phyloP scores from a whole-genome alignment of 192 early-diverging fungal genomes.

The Geranomyces variabilis region DNA sequence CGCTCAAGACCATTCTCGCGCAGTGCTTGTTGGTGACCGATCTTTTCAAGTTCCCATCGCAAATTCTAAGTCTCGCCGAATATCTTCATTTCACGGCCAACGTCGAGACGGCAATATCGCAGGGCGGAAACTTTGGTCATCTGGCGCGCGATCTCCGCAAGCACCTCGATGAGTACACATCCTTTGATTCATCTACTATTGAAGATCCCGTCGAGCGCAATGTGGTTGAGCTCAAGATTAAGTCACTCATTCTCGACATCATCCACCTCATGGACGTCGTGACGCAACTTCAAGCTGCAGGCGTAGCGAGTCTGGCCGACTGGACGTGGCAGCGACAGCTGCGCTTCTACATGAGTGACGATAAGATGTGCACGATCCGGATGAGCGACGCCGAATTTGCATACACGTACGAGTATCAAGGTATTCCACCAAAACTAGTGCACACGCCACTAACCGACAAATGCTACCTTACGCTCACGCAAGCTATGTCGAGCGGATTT shows the following conservation, averaged over 20 bases:
- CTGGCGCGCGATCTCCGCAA: conserved; percentile 40
- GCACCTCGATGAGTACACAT: conserved; percentile 57
- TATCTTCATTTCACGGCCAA: conserved; percentile 57
- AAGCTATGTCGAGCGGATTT: conserved; percentile 64
- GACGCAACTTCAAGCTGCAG: conserved; percentile 45
- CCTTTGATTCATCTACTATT: conserved; percentile 47
- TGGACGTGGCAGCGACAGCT: conserved; percentile 62
- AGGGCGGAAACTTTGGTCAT: conserved; percentile 34
- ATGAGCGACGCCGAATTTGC: conserved; percentile 60
- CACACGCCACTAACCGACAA: conserved; percentile 66
- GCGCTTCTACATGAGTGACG: conserved; percentile 47
- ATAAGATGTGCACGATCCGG: conserved; percentile 42
- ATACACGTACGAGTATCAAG: conserved; percentile 68
- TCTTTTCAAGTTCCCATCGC: conserved; percentile 56
- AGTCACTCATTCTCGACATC: conserved; percentile 59
- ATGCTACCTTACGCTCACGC: conserved; percentile 63
- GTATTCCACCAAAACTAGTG: conserved; percentile 60
- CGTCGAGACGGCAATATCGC: conserved; percentile 46
- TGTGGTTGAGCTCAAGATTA: conserved; percentile 55
- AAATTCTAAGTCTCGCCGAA: conserved; percentile 53
- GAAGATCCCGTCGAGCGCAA: conserved; percentile 46
- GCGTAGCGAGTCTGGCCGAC: conserved; percentile 37
- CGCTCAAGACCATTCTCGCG: conserved; percentile 41
- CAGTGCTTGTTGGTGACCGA: conserved; percentile 49
- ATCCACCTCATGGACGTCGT: conserved; percentile 66